Conservation (phyloP, 768 basidiomycete genomes). For the Lactifluus piperatus region DNA sequence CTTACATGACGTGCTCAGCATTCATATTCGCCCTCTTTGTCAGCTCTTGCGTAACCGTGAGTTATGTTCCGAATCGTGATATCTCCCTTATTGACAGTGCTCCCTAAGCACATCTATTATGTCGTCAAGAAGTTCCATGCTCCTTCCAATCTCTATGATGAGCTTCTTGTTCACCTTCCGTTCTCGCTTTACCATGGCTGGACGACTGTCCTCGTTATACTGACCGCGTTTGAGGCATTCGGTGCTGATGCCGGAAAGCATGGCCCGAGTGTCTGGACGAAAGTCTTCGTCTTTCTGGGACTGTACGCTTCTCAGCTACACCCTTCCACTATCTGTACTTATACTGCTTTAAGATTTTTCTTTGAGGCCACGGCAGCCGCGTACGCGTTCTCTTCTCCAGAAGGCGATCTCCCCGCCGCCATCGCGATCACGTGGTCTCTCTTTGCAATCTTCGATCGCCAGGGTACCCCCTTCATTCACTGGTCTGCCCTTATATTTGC, state of each 20-base stretch:
- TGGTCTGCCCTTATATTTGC: slow-evolving; percentile 84
- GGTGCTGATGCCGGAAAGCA: slow-evolving; percentile 64
- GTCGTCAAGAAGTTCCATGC: slow-evolving; percentile 81
- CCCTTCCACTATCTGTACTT: not conserved
- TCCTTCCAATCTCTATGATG: slow-evolving; percentile 57
- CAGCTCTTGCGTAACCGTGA: slow-evolving; percentile 54
- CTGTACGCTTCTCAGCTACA: slow-evolving; percentile 41
- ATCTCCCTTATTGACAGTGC: slow-evolving; percentile 27
- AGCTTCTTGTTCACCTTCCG: slow-evolving; percentile 88
- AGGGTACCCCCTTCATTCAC: slow-evolving; percentile 71
- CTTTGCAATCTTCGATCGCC: slow-evolving; percentile 83
- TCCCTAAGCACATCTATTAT: slow-evolving; percentile 80
- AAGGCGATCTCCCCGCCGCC: slow-evolving; percentile 90
- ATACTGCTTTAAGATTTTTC: slow-evolving; percentile 54
- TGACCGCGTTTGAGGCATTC: slow-evolving; percentile 84
- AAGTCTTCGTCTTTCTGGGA: slow-evolving; percentile 90
- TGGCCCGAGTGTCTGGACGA: slow-evolving; percentile 79
- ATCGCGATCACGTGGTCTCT: slow-evolving; percentile 91
- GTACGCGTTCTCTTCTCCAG: slow-evolving; percentile 84
- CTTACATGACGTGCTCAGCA: slow-evolving; percentile 35
- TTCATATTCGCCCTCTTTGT: slow-evolving; percentile 87
- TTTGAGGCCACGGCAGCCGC: slow-evolving; percentile 87
- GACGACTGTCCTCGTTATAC: slow-evolving; percentile 75
- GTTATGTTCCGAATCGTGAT: slow-evolving; percentile 9
- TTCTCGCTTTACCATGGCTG: slow-evolving; percentile 96